Percentiles rank a stretch among this genome's conserved stretches.
These are phyloP conservation scores for Mallotus repandus DNA, from an alignment of 441 rosid genomes.

Conservation along the genomic window DNA sequence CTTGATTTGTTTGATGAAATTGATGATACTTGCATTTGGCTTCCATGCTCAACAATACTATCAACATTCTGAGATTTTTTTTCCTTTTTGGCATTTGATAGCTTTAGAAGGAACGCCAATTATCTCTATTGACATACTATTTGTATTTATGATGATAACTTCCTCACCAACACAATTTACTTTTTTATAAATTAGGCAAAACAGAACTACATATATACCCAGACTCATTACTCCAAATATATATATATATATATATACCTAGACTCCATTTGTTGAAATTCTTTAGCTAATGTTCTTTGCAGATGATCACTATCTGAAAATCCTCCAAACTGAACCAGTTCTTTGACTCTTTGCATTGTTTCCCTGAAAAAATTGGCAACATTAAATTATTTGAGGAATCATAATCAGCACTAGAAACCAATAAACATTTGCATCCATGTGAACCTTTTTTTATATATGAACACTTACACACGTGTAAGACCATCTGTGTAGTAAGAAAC, in stretches of 20 bases:
- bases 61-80: neutral
- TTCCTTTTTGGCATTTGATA: neutral
- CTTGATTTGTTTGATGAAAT: neutral
- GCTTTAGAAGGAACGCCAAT: neutral
- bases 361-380: slow-evolving; percentile 43
- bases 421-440: neutral
- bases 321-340: slow-evolving; percentile 75
- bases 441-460: no score
- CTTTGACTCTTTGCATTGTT: slow-evolving; percentile 67
- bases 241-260: slow-evolving; percentile 39
- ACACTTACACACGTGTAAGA: no score
- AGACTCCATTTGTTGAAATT: slow-evolving; percentile 72
- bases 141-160: neutral
- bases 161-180: neutral
- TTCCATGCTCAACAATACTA: slow-evolving; percentile 1
- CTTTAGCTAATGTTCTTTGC: slow-evolving; percentile 68
- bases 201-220: neutral
- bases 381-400: slow-evolving; percentile 5
- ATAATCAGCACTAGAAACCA: slow-evolving; percentile 4
- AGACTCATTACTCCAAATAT: no score
- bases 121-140: neutral
- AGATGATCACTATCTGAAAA: slow-evolving; percentile 65
- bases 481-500: no score
- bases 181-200: slow-evolving; percentile 9
- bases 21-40: neutral